Base-by-base conservation (phyloP, 129 eudicot genomes). In the Flaveria bidentis region DNA sequence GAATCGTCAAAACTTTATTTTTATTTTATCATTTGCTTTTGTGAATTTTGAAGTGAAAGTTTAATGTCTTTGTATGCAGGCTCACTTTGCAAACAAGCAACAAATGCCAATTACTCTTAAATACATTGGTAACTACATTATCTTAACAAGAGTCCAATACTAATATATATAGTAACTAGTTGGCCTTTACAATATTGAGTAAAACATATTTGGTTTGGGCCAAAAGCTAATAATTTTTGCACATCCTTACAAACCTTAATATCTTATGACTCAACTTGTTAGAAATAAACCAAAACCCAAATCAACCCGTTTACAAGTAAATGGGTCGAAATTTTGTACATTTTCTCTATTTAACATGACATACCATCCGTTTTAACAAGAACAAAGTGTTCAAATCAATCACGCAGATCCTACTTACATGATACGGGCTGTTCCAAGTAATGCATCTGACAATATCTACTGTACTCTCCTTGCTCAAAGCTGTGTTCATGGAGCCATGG, bases 401-500 rank as follows among this genome's bases (percentile, higher is more conserved):
- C 17, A 60, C 65, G 78, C 92, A 91, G 97, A 91, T 87, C 97
- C 97, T 64, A 91, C 97, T 16, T 91, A 91, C 92, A 91, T 91
- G 97, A 87, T 91, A 67, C 97, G 97, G 47, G 97, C 97, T 17
- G 86, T 91, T 71, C 97, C 97, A 51, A 89, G 97, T 77, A 91
- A 91, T 76, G 96, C 97, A 73, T 80, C 97, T 66, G 97, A 91
- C 83, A 91, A 91, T 73, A 92, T 91, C 64, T 91, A 91, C 62
- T 91, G 97, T 85, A 91, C 97, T 39, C 95, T 91, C 66, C 97
- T 91, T 82, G 97, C 97, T 82, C 97, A 91, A 87, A 89, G 96
- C 80, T 87, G 92, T 70, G 97, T 91, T 57, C 97, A 91, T 84
- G 97, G 97, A 87, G 97, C 90, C 28, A 91, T 91, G 97, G 90